phyloP scores from a whole-genome alignment of 441 rosid genomes.

The Erodium moschatum region DNA sequence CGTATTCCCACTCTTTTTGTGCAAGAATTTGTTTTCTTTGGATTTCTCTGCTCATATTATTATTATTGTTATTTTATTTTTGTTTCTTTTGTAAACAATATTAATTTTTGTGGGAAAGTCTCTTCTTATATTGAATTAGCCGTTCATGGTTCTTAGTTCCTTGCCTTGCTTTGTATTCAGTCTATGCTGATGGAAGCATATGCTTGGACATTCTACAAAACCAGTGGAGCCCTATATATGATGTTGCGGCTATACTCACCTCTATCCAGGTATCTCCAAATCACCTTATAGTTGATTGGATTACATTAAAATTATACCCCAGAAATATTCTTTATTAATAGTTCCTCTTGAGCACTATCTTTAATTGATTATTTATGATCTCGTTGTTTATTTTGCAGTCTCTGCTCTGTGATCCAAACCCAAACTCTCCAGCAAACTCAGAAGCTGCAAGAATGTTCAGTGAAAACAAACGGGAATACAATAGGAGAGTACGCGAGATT shows the following conservation, averaged over 20 bases:
- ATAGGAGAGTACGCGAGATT: conserved; percentile 39
- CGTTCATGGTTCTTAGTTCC: background rate
- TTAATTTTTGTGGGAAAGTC: no score
- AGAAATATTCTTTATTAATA: no score
- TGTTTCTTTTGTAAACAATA: background rate
- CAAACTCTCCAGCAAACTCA: conserved; percentile 46
- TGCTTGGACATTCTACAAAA: conserved; percentile 63
- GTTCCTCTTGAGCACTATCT: no score
- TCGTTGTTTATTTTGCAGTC: conserved; percentile 23
- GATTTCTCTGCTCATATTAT: background rate
- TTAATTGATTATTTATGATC: background rate
- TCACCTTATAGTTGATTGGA: background rate
- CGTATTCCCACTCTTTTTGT: background rate
- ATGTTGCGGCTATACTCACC: conserved; percentile 53
- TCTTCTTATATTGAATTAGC: background rate
- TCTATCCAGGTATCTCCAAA: conserved; percentile 47
- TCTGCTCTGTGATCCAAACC: conserved; percentile 42
- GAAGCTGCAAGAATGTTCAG: conserved; percentile 47
- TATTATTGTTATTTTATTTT: background rate
- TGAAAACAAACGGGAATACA: conserved; percentile 43
- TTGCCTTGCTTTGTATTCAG: conserved; percentile 19
- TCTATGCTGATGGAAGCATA: conserved; percentile 62
- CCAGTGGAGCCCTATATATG: conserved; percentile 63
- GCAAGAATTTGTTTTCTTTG: no score
- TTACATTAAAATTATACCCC: no score